Conservation (phyloP, 148 eudicot genomes). For the Vaccinium myrtillus region DNA sequence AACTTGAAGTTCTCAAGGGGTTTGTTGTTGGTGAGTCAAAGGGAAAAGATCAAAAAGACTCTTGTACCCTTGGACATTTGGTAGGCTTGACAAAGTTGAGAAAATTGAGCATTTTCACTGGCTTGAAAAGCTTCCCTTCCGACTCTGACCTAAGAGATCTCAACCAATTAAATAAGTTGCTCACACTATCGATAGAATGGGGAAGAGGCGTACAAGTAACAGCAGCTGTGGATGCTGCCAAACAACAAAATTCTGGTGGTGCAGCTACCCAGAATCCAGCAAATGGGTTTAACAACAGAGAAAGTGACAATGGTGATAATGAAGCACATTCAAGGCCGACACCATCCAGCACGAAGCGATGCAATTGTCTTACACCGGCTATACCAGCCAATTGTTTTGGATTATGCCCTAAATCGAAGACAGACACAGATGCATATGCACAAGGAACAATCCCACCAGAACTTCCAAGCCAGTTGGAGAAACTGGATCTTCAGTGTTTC, state of each 20-base stretch:
- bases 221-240: not conserved
- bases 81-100: constrained; percentile 13
- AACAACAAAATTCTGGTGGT: too few relatives aligned
- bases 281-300: not conserved
- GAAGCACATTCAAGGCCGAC: not conserved
- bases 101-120: constrained; percentile 30
- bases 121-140: constrained; percentile 14
- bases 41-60: not conserved
- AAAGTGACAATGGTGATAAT: not conserved
- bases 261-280: not conserved
- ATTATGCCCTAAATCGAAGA: not conserved
- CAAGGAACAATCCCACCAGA: too few relatives aligned
- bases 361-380: not conserved
- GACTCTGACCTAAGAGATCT: not conserved
- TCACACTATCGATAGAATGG: constrained; percentile 26
- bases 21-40: constrained; percentile 25
- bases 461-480: constrained; percentile 24
- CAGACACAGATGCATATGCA: not conserved
- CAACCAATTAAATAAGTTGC: not conserved
- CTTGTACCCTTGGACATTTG: constrained; percentile 33
- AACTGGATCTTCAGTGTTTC: constrained; percentile 33
- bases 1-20: constrained; percentile 43
- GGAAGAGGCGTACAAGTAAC: not conserved
- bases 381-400: not conserved
- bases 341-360: not conserved